Conservation (phyloP, 768 basidiomycete genomes). For the Lactarius deliciosus region DNA sequence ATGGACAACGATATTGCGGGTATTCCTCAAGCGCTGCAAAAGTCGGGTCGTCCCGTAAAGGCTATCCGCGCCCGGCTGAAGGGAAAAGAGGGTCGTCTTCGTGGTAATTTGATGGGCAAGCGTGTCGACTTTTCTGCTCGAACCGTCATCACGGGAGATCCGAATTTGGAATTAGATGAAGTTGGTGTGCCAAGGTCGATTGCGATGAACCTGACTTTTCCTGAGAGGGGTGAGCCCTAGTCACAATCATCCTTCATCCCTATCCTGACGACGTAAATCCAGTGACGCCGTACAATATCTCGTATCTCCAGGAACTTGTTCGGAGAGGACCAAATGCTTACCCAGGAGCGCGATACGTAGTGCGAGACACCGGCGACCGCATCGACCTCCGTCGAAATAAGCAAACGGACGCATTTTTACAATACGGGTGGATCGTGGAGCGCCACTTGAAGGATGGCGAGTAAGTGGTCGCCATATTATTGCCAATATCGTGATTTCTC, state of each 20-base stretch:
- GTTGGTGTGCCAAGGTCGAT: slow-evolving; percentile 95
- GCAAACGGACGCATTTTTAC: slow-evolving; percentile 89
- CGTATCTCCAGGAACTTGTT: slow-evolving; percentile 90
- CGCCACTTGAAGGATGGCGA: slow-evolving; percentile 97
- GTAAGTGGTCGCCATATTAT: slow-evolving; percentile 51
- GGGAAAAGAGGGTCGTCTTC: slow-evolving; percentile 96
- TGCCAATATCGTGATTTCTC: background rate
- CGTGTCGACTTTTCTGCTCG: slow-evolving; percentile 99
- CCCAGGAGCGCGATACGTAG: slow-evolving; percentile 95
- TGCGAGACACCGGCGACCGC: slow-evolving; percentile 95
- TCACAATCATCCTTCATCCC: background rate
- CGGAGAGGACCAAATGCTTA: slow-evolving; percentile 93
- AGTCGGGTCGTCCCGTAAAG: slow-evolving; percentile 96
- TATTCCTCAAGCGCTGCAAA: slow-evolving; percentile 95
- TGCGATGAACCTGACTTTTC: slow-evolving; percentile 97
- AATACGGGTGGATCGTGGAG: slow-evolving; percentile 99
- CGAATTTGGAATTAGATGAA: slow-evolving; percentile 93
- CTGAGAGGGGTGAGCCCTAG: slow-evolving; percentile 76
- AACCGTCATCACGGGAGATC: slow-evolving; percentile 98
- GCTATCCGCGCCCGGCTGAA: slow-evolving; percentile 97
- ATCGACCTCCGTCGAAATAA: slow-evolving; percentile 97
- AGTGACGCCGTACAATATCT: slow-evolving; percentile 98
- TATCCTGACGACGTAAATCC: slow-evolving; percentile 22
- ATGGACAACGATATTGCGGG: slow-evolving; percentile 99
- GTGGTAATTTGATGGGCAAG: slow-evolving; percentile 99